A percentile compares a stretch with the other conserved stretches of the same genome.
phyloP scores from a whole-genome alignment of 768 basidiomycete species.

The Xerocomus potaroensis region DNA sequence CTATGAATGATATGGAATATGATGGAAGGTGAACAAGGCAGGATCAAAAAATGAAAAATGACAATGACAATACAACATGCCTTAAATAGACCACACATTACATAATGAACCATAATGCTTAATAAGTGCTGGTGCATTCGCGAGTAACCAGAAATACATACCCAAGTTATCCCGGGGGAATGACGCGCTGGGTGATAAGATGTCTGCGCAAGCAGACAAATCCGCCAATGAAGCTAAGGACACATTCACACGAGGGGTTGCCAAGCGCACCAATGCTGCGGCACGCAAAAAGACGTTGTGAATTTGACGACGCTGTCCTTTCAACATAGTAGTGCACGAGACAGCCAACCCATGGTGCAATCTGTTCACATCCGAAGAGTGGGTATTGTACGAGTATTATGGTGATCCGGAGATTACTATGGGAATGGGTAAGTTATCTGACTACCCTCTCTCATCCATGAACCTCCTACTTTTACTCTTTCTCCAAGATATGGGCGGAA shows the following conservation, averaged over 20 bases:
- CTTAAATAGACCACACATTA: too few relatives aligned
- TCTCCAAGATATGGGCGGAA: slow-evolving; percentile 54
- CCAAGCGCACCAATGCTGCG: slow-evolving; percentile 49
- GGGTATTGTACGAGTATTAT: slow-evolving; percentile 58
- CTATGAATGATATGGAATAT: too few relatives aligned
- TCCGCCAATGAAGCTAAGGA: slow-evolving; percentile 38
- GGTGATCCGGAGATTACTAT: slow-evolving; percentile 71
- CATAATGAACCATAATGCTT: too few relatives aligned
- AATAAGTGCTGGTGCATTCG: background rate
- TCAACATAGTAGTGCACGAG: slow-evolving; percentile 57
- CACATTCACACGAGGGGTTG: slow-evolving; percentile 51
- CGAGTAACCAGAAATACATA: too few relatives aligned
- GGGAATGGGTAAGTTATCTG: slow-evolving; percentile 49
- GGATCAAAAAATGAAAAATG: too few relatives aligned
- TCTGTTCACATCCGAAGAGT: slow-evolving; percentile 59
- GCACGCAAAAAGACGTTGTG: slow-evolving; percentile 51
- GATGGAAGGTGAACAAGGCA: too few relatives aligned
- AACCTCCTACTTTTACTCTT: too few relatives aligned
- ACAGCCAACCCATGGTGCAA: slow-evolving; percentile 59
- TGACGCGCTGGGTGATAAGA: slow-evolving; percentile 57
- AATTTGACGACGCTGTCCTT: slow-evolving; percentile 66
- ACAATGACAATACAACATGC: too few relatives aligned
- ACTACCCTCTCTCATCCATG: background rate
- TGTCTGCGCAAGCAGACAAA: slow-evolving; percentile 53
- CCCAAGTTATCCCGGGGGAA: slow-evolving; percentile 48